A percentile compares a stretch with the other conserved stretches of the same genome.
phyloP scores from a whole-genome alignment of 2,329 filamentous ascomycete genomes.

The Sclerotinia glacialis region DNA sequence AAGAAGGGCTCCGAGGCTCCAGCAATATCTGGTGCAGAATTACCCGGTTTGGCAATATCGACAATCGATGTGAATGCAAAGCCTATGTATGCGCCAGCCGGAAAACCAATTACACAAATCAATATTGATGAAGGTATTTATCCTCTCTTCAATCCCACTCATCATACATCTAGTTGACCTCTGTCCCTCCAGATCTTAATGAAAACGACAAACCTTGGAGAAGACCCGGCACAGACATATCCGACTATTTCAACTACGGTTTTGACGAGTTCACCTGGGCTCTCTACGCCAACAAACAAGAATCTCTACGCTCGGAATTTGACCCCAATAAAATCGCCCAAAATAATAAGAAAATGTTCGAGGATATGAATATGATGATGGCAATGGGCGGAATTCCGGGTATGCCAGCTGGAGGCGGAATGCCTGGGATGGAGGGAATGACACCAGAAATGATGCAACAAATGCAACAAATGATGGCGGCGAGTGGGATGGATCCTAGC shows the following conservation, averaged over 20 bases:
- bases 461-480: constrained; percentile 70
- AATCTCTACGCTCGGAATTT: constrained; percentile 72
- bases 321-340: constrained; percentile 61
- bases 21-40: constrained; percentile 47
- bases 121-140: constrained; percentile 65
- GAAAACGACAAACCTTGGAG: constrained; percentile 94
- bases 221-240: constrained; percentile 87
- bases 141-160: background rate
- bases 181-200: constrained; percentile 53
- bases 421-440: constrained; percentile 61
- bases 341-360: constrained; percentile 76
- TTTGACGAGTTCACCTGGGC: constrained; percentile 99
- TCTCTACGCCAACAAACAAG: constrained; percentile 86
- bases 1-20: constrained; percentile 38
- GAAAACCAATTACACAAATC: constrained; percentile 75
- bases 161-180: constrained; percentile 6
- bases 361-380: constrained; percentile 70
- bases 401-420: constrained; percentile 42
- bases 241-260: constrained; percentile 98
- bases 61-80: constrained; percentile 82
- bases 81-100: constrained; percentile 72
- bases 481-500: constrained; percentile 60
- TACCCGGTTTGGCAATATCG: constrained; percentile 69
- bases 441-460: constrained; percentile 64
- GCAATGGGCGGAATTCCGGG: constrained; percentile 49